Conservation (phyloP, 1,139 yeast species). For the Saccharomyces hybrid region DNA sequence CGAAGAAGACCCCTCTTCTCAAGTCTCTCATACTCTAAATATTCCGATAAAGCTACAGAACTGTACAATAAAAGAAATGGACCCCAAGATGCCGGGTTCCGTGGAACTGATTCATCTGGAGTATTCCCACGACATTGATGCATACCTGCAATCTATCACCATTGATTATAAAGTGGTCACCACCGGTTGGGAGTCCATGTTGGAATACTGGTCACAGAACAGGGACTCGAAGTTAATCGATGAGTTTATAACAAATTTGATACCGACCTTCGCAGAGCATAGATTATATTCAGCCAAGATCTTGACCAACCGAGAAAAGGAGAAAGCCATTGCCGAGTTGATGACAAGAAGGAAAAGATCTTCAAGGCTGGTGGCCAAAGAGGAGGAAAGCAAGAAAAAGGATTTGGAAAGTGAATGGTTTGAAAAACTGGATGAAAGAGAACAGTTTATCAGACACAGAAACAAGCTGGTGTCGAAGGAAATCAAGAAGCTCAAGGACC, state of each 20-base stretch:
- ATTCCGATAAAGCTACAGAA: conserved; percentile 29
- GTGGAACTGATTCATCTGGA: conserved; percentile 27
- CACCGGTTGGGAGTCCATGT: conserved; percentile 24
- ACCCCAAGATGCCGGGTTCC: conserved; percentile 11
- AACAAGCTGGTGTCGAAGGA: conserved; percentile 20
- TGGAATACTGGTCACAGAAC: conserved; percentile 12
- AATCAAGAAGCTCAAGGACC: conserved; percentile 24
- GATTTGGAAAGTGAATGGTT: conserved; percentile 24
- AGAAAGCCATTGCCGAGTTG: conserved; percentile 24
- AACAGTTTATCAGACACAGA: conserved; percentile 23
- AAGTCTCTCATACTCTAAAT: conserved; percentile 5
- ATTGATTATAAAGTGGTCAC: conserved; percentile 20
- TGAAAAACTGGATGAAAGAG: conserved; percentile 29
- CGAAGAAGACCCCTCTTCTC: not conserved
- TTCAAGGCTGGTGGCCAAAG: conserved; percentile 29
- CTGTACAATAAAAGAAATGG: conserved; percentile 23
- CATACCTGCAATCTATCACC: conserved; percentile 21
- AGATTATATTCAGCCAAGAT: conserved; percentile 24
- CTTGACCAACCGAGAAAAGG: conserved; percentile 22
- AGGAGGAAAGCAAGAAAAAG: conserved; percentile 27
- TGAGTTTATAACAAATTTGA: conserved; percentile 15
- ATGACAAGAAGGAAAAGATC: conserved; percentile 30
- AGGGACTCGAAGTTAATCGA: conserved; percentile 6
- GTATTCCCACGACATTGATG: conserved; percentile 27
- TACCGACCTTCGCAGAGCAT: conserved; percentile 21